Conservation (phyloP, 441 rosid genomes). For the Omphalea diandra region DNA sequence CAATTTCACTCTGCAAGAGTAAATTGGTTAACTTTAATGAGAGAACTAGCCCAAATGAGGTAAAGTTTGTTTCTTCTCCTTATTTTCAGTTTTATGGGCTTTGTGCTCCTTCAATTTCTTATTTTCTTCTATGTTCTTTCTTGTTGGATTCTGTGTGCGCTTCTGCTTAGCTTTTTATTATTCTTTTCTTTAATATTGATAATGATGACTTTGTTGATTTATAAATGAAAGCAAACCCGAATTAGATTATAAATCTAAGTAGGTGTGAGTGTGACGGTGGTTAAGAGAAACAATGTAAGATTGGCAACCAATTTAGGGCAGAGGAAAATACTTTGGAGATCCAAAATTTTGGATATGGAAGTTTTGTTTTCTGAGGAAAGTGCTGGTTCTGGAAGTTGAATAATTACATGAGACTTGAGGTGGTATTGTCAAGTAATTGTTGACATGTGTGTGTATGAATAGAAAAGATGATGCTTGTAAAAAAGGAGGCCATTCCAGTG, state of each 20-base stretch:
- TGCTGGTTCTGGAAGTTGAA: too few species aligned
- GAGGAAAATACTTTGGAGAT: neutral
- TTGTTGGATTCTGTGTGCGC: neutral
- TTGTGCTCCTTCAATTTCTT: neutral
- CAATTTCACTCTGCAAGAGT: slow-evolving; percentile 36
- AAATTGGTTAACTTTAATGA: slow-evolving; percentile 46
- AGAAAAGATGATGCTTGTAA: slow-evolving; percentile 1
- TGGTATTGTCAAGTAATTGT: neutral
- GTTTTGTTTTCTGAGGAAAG: too few species aligned
- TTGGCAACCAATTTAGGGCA: neutral
- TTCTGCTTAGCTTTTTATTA: too few species aligned
- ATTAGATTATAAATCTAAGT: too few species aligned
- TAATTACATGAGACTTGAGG: neutral
- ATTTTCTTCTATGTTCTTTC: neutral
- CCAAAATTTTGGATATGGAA: too few species aligned
- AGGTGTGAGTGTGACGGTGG: too few species aligned
- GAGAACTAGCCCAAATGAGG: slow-evolving; percentile 81
- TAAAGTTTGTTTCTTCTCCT: too few species aligned
- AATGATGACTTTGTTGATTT: too few species aligned
- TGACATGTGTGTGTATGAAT: neutral
- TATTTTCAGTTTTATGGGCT: neutral
- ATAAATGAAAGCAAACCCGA: too few species aligned
- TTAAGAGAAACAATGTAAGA: too few species aligned
- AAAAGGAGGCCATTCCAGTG: neutral
- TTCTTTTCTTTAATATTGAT: too few species aligned